Evolutionary conservation across 257 asterid genomes (phyloP).

Genomic region (Mitragyna speciosa): DNA sequence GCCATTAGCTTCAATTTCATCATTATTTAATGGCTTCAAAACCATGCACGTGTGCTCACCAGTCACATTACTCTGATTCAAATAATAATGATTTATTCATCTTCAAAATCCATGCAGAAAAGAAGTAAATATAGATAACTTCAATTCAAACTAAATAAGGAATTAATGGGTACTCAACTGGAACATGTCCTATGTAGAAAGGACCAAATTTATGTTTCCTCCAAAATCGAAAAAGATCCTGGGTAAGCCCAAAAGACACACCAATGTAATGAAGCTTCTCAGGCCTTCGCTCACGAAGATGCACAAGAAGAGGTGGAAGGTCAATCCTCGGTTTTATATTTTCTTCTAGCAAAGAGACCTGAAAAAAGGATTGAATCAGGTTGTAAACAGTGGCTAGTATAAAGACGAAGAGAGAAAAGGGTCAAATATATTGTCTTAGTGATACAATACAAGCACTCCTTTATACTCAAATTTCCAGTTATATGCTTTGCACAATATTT

Average conservation of each 20-base stretch:
- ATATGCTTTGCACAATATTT: not conserved
- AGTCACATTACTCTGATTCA: slow-evolving; percentile 63
- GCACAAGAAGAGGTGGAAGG: slow-evolving; percentile 90
- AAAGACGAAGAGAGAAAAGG: not conserved
- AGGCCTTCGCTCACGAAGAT: slow-evolving; percentile 75
- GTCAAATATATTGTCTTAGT: not conserved
- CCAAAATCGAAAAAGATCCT: slow-evolving; percentile 92
- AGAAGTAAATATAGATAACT: not conserved
- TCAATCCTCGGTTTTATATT: slow-evolving; percentile 65
- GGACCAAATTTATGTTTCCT: slow-evolving; percentile 89
- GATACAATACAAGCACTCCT: not conserved
- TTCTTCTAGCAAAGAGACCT: slow-evolving; percentile 91
- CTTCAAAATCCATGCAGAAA: slow-evolving; percentile 11
- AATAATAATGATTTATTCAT: slow-evolving; percentile 22
- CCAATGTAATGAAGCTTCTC: slow-evolving; percentile 93
- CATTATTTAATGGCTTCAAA: slow-evolving; percentile 70
- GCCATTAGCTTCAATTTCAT: slow-evolving; percentile 65
- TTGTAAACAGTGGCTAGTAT: not conserved
- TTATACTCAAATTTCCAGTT: not conserved
- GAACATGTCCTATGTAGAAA: slow-evolving; percentile 67
- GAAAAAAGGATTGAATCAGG: slow-evolving; percentile 16
- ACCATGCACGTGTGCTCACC: slow-evolving; percentile 96
- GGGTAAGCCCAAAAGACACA: slow-evolving; percentile 91
- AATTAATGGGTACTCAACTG: slow-evolving; percentile 47
- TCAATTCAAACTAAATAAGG: slow-evolving; percentile 13